Evolutionary conservation across 116 monocot species (phyloP).

Genomic region (Dioscorea cayenensis): DNA sequence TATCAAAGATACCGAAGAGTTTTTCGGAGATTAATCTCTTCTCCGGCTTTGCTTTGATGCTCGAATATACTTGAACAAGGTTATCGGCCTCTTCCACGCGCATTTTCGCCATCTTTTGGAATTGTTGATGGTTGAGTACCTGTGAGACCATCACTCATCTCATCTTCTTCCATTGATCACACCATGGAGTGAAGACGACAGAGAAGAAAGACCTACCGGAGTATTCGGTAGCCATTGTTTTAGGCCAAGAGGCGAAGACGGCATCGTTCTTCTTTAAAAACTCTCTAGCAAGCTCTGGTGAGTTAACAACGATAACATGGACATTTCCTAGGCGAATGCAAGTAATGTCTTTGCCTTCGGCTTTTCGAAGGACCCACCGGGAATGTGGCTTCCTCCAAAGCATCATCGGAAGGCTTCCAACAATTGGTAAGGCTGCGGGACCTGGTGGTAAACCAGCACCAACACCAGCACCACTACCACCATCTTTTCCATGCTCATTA

Average conservation of each 20-base stretch:
- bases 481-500: no score
- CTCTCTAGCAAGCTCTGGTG: constrained; percentile 13
- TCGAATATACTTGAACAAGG: neutral
- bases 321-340: neutral
- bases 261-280: constrained; percentile 16
- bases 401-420: neutral
- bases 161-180: constrained; percentile 42
- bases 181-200: constrained; percentile 7
- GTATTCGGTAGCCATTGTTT: constrained; percentile 16
- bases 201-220: constrained; percentile 7
- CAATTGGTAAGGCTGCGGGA: neutral
- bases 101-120: neutral
- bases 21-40: no score
- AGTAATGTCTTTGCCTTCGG: neutral
- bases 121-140: neutral
- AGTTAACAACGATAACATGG: constrained; percentile 9
- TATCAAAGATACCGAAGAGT: no score
- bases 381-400: neutral
- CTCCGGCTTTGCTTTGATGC: no score
- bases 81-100: neutral
- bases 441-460: neutral
- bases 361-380: neutral
- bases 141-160: constrained; percentile 16
- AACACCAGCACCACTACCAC: no score
- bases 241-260: constrained; percentile 11